Evolutionary conservation across 441 rosid genomes (phyloP), one percentile per base, ranked within the genome.

Genomic region (Jatropha multifida): DNA sequence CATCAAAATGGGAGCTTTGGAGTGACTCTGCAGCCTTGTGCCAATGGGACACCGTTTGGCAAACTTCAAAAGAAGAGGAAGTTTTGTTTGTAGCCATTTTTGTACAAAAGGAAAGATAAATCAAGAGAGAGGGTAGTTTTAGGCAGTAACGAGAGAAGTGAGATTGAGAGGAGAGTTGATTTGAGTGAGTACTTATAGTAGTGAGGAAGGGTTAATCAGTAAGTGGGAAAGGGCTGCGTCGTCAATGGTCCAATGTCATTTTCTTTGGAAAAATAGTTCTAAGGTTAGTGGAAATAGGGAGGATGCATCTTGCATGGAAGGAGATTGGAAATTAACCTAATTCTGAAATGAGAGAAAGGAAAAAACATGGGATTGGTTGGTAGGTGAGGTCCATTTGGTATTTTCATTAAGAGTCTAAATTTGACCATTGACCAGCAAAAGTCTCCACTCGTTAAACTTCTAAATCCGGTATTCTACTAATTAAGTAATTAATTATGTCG

Each of bases 11-110:
- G 74, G 78, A 17, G 49, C 76, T 51, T 18, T 52, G 83, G 58
- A 83, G 76, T 55, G 82, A 60, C n/a, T 80, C 81, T 14, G 83
- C 82, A 14, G 86, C 83, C 77, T 80, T 83, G 13, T 68, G 71
- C 88, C 86, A 83, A 27, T 71, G 79, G 11, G 54, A 56, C 15
- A 46, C 56, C 41, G 42, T 56, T 49, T 23, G 75, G 23, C 32
- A 55, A 20, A 42, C 3, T 26, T 26, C 64, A 66, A 32, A 4
- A 6, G 52, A 17, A 26, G 65, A 58, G 40, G 44, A 56, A 52
- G 40, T 4, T 40, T 54, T 15, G 26, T 51, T 32, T 46, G 68
- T 4, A 49, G 78, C 63, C 69, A 79, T 82, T 60, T 44, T 15
- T 55, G 13, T 4, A 63, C 15, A 1, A 63, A 18, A 72, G 15